A percentile compares a stretch with the other conserved stretches of the same genome.
phyloP scores from a whole-genome alignment of 2,329 filamentous ascomycete species.

The Phoma sp. region DNA sequence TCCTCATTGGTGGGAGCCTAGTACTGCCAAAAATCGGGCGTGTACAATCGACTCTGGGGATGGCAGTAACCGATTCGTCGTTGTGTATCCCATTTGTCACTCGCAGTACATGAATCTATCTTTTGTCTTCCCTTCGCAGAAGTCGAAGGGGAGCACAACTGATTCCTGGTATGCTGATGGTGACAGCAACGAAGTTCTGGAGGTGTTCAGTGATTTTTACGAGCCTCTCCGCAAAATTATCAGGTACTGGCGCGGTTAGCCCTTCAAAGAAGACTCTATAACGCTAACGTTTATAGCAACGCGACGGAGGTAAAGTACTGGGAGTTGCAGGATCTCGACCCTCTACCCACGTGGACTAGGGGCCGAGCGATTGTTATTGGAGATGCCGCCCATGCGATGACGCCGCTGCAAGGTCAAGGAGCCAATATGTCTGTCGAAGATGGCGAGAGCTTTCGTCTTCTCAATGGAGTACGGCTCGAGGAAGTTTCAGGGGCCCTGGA shows the following conservation, averaged over 20 bases:
- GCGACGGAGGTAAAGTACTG: slow-evolving; percentile 13
- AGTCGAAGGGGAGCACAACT: not conserved
- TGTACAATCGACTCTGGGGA: slow-evolving; percentile 7
- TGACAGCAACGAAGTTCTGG: slow-evolving; percentile 41
- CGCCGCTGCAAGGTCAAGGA: slow-evolving; percentile 61
- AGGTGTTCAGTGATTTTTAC: slow-evolving; percentile 50
- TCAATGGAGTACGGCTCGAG: not conserved
- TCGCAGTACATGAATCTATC: slow-evolving; percentile 12
- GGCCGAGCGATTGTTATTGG: slow-evolving; percentile 52
- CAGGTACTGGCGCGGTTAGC: not conserved
- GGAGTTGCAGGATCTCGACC: slow-evolving; percentile 12
- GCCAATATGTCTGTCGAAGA: slow-evolving; percentile 60
- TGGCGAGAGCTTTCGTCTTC: slow-evolving; percentile 47
- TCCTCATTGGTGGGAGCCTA: slow-evolving; percentile 19
- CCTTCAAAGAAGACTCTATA: no score
- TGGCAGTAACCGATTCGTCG: slow-evolving; percentile 5
- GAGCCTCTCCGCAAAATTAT: slow-evolving; percentile 4
- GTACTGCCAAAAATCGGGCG: not conserved
- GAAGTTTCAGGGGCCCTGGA: slow-evolving; percentile 8
- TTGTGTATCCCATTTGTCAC: slow-evolving; percentile 10
- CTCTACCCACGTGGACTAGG: slow-evolving; percentile 19
- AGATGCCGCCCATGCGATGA: slow-evolving; percentile 56
- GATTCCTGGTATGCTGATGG: slow-evolving; percentile 51
- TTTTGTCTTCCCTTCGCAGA: slow-evolving; percentile 3
- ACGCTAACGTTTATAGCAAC: not conserved